These are phyloP conservation scores for Phialophora chinensis DNA, from an alignment of 2,329 filamentous ascomycete genomes.

Conservation along the genomic window DNA sequence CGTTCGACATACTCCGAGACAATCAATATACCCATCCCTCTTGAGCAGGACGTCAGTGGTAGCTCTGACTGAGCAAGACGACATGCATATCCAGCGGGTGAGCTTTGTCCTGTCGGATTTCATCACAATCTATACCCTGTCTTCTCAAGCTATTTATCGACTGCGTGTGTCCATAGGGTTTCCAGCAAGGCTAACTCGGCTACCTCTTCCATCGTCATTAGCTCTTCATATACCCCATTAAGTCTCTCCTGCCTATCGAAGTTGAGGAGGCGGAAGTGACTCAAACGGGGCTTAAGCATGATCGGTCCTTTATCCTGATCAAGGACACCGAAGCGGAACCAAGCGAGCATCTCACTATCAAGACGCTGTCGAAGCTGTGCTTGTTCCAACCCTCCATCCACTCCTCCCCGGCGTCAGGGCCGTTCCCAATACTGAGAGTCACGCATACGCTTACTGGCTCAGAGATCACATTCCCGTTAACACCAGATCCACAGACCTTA, in stretches of 20 bases:
- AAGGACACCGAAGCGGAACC: constrained; percentile 4
- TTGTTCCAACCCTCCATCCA: constrained; percentile 22
- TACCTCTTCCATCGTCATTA: neutral
- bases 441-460: constrained; percentile 1
- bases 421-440: neutral
- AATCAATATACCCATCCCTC: neutral
- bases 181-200: neutral
- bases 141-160: neutral
- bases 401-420: neutral
- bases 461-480: constrained; percentile 9
- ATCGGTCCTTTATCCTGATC: constrained; percentile 22
- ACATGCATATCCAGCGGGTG: constrained; percentile 16
- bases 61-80: neutral
- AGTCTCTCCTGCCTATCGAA: constrained; percentile 22
- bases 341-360: constrained; percentile 23
- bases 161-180: neutral
- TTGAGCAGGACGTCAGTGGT: neutral
- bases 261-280: constrained; percentile 14
- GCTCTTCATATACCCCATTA: constrained; percentile 28
- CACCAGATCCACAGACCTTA: neutral
- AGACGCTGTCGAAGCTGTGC: constrained; percentile 24
- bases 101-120: neutral
- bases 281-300: constrained; percentile 19
- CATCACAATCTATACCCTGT: neutral
- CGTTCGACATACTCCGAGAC: neutral